phyloP scores from a whole-genome alignment of 768 basidiomycete genomes.

The Nidularia sp. region DNA sequence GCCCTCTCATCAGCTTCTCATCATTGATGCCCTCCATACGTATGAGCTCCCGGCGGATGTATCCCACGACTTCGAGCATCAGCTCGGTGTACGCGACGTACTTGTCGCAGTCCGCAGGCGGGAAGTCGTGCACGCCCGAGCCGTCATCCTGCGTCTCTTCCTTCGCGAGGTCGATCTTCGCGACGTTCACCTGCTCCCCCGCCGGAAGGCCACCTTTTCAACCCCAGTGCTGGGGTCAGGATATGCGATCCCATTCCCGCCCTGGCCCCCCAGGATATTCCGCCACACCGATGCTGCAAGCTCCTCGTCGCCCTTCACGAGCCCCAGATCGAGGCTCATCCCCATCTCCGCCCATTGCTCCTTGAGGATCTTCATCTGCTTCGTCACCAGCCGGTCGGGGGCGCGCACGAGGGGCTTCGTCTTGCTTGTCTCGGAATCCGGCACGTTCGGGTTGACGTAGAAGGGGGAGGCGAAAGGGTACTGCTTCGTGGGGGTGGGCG shows the following conservation, averaged over 20 bases:
- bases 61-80: conserved; percentile 67
- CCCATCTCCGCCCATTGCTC: conserved; percentile 89
- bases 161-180: conserved; percentile 50
- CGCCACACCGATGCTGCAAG: conserved; percentile 89
- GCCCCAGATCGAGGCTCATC: conserved; percentile 73
- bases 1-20: conserved; percentile 34
- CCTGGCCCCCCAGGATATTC: conserved; percentile 83
- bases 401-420: conserved; percentile 29
- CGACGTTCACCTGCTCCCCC: conserved; percentile 60
- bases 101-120: conserved; percentile 52
- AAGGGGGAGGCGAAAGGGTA: conserved; percentile 44
- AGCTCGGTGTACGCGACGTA: conserved; percentile 73
- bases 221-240: conserved; percentile 11
- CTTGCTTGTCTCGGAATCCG: conserved; percentile 15
- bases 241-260: conserved; percentile 65
- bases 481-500: conserved; percentile 28
- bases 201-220: conserved; percentile 37
- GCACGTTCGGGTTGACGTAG: conserved; percentile 42
- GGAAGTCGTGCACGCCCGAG: conserved; percentile 65
- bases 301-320: conserved; percentile 74
- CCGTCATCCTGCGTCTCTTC: conserved; percentile 34
- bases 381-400: conserved; percentile 75
- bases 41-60: conserved; percentile 67
- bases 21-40: conserved; percentile 57
- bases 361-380: conserved; percentile 88